Evolutionary conservation across 148 eudicot genomes (phyloP).

Genomic region (Cornus kousa): DNA sequence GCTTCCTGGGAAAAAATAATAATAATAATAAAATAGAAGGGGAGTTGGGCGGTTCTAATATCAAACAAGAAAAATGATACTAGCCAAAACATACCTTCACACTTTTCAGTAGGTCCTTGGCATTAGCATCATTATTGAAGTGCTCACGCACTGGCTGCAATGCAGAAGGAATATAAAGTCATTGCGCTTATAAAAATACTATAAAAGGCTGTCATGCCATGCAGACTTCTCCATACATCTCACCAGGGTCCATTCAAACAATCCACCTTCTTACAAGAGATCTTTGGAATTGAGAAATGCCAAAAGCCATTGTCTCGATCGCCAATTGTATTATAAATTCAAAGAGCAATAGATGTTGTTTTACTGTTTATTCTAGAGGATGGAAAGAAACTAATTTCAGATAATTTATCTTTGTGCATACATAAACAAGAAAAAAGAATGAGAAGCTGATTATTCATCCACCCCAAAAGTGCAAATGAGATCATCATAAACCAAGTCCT

Average conservation of each 20-base stretch:
- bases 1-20: not conserved
- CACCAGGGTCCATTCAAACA: not conserved
- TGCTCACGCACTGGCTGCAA: conserved; percentile 90
- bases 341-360: not conserved
- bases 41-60: not conserved
- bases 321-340: not conserved
- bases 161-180: not conserved
- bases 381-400: too few relatives aligned
- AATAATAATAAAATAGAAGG: not conserved
- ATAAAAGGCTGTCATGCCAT: not conserved
- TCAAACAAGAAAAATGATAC: not conserved
- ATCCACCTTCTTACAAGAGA: not conserved
- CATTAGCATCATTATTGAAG: conserved; percentile 53
- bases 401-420: too few relatives aligned
- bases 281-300: not conserved
- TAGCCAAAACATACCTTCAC: conserved; percentile 58
- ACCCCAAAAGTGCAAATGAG: too few relatives aligned
- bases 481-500: too few relatives aligned
- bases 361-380: too few relatives aligned
- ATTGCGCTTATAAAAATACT: not conserved
- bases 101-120: conserved; percentile 62
- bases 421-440: too few relatives aligned
- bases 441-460: too few relatives aligned
- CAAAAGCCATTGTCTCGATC: not conserved
- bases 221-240: not conserved